These are phyloP conservation scores for Triadica sebifera DNA, from an alignment of 345 rosid genomes.

Conservation along the genomic window DNA sequence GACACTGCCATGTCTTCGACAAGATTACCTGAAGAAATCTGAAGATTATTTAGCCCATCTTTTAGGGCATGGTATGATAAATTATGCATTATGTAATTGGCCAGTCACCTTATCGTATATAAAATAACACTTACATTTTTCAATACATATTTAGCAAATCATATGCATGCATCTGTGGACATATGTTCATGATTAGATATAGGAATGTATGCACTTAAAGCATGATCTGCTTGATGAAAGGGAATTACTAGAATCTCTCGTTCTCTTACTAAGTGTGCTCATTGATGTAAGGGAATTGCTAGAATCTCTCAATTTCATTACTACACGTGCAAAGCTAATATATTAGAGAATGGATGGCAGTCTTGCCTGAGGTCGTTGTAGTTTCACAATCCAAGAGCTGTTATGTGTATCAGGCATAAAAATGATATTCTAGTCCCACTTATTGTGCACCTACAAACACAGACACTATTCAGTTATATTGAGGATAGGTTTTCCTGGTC, in stretches of 20 bases:
- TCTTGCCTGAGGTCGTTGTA: background rate
- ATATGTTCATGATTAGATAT: background rate
- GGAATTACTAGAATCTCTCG: background rate
- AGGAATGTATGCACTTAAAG: background rate
- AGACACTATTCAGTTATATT: background rate
- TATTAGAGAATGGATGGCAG: background rate
- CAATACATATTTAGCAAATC: background rate
- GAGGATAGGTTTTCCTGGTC: background rate
- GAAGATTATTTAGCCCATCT: slow-evolving; percentile 96
- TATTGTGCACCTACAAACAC: background rate
- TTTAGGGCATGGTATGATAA: slow-evolving; percentile 78
- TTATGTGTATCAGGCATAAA: background rate
- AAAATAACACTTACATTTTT: background rate
- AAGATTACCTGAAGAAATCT: slow-evolving; percentile 82
- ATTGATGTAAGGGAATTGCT: background rate
- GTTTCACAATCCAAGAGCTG: background rate
- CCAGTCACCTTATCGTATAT: background rate
- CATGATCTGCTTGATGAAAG: background rate
- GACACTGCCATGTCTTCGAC: slow-evolving; percentile 87
- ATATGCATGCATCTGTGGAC: background rate
- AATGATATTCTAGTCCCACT: background rate
- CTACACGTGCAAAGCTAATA: background rate
- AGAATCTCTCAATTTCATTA: background rate
- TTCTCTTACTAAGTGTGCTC: background rate
- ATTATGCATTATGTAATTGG: background rate